These are phyloP conservation scores for Annulohypoxylon moriforme DNA, from an alignment of 495 filamentous ascomycete genomes.

Conservation along the genomic window DNA sequence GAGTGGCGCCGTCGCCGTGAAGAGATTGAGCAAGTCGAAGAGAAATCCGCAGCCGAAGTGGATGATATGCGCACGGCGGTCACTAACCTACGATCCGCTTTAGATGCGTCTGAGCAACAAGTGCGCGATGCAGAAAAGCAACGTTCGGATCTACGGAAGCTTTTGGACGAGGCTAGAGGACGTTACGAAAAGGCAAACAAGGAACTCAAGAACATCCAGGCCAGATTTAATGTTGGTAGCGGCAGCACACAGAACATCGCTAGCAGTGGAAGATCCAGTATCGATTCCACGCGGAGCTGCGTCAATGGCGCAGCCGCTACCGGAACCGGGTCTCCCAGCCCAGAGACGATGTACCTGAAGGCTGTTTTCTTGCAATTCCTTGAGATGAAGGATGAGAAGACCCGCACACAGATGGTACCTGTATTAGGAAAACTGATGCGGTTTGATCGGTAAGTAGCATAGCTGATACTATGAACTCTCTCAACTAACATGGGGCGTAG, in stretches of 20 bases:
- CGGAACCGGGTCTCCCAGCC: constrained; percentile 51
- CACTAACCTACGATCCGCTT: constrained; percentile 76
- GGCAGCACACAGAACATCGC: constrained; percentile 38
- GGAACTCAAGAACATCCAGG: constrained; percentile 61
- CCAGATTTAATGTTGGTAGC: constrained; percentile 47
- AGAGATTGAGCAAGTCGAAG: constrained; percentile 76
- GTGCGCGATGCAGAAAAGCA: constrained; percentile 83
- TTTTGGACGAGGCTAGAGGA: constrained; percentile 79
- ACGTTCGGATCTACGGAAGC: constrained; percentile 76
- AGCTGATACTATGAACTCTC: not conserved
- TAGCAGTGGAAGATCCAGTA: constrained; percentile 55
- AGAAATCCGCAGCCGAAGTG: constrained; percentile 75
- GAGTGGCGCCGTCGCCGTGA: constrained; percentile 76
- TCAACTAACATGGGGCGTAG: constrained; percentile 30
- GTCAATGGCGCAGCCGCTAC: constrained; percentile 50
- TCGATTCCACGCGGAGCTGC: constrained; percentile 69
- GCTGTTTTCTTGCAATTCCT: constrained; percentile 95
- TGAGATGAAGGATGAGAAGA: constrained; percentile 91
- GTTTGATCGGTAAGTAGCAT: constrained; percentile 80
- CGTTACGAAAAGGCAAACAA: constrained; percentile 84
- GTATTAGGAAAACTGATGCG: constrained; percentile 90
- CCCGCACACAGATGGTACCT: constrained; percentile 89
- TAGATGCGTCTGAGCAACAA: constrained; percentile 90
- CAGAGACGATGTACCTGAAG: constrained; percentile 91
- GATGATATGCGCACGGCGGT: constrained; percentile 81